Conservation (phyloP, 2,329 filamentous ascomycete species). For the Westerdykella ornata region DNA sequence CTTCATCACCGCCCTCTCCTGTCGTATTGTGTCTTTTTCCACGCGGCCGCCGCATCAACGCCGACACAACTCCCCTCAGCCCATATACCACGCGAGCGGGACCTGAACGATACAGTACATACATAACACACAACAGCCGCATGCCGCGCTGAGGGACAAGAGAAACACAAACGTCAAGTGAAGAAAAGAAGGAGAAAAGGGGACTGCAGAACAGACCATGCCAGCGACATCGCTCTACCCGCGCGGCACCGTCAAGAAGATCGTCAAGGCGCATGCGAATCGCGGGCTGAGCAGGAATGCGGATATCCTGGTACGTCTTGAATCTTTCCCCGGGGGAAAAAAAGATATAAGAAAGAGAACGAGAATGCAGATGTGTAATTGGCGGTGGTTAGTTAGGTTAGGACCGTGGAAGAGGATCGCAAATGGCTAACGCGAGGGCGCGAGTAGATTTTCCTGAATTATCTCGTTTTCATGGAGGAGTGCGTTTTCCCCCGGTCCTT, state of each 20-base stretch:
- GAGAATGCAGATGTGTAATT: not conserved
- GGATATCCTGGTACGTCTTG: conserved; percentile 65
- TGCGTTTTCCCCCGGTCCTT: conserved; percentile 33
- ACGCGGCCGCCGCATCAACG: too few species aligned
- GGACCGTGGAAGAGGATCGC: not conserved
- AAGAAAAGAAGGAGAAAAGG: not conserved
- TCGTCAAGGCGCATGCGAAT: conserved; percentile 81
- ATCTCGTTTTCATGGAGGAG: conserved; percentile 71
- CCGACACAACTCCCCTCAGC: too few species aligned
- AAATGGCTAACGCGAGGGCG: not conserved
- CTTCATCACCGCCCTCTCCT: too few species aligned
- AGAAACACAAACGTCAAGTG: not conserved
- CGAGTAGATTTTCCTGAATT: conserved; percentile 71
- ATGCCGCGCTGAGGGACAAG: too few species aligned
- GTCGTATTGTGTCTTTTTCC: too few species aligned
- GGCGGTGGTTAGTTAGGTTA: too few species aligned
- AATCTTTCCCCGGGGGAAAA: not conserved
- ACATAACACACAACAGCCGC: too few species aligned
- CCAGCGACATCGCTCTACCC: conserved; percentile 71
- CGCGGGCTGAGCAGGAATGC: conserved; percentile 76
- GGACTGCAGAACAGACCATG: conserved; percentile 48
- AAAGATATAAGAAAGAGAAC: not conserved
- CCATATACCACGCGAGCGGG: too few species aligned
- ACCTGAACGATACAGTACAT: too few species aligned
- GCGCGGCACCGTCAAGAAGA: conserved; percentile 76